These are phyloP conservation scores for Umbelopsis ramanniana DNA, from an alignment of 192 early-diverging fungal genomes.

Conservation along the genomic window DNA sequence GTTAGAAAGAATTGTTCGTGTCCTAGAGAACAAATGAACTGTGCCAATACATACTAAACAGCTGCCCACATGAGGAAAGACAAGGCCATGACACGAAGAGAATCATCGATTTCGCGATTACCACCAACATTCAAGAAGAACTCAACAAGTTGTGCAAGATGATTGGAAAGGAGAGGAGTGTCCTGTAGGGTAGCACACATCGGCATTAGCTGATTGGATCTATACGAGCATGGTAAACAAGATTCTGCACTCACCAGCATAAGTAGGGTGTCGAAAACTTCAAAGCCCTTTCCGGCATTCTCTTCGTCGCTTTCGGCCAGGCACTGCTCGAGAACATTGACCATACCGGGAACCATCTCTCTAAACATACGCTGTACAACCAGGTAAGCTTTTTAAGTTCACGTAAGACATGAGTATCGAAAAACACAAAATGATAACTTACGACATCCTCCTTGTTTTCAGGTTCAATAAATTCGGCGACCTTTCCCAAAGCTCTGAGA, in stretches of 20 bases:
- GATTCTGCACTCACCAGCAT: conserved; percentile 60
- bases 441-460: conserved; percentile 71
- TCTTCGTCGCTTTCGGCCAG: conserved; percentile 77
- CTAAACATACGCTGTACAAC: conserved; percentile 61
- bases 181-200: conserved; percentile 52
- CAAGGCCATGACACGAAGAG: conserved; percentile 76
- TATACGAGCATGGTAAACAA: too few species aligned
- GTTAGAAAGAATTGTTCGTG: too few species aligned
- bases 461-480: conserved; percentile 80
- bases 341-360: conserved; percentile 81
- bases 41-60: conserved; percentile 63
- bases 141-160: conserved; percentile 79
- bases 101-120: conserved; percentile 71
- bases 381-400: neutral
- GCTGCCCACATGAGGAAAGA: conserved; percentile 82
- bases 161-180: conserved; percentile 76
- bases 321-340: conserved; percentile 81
- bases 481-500: conserved; percentile 69
- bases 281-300: conserved; percentile 77
- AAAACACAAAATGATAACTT: conserved; percentile 28
- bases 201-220: neutral
- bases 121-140: conserved; percentile 77
- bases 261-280: conserved; percentile 85
- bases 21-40: too few species aligned
- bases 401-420: neutral